Evolutionary conservation across 2,329 filamentous ascomycete genomes (phyloP).

Genomic region (Lasiodiplodia sp.): DNA sequence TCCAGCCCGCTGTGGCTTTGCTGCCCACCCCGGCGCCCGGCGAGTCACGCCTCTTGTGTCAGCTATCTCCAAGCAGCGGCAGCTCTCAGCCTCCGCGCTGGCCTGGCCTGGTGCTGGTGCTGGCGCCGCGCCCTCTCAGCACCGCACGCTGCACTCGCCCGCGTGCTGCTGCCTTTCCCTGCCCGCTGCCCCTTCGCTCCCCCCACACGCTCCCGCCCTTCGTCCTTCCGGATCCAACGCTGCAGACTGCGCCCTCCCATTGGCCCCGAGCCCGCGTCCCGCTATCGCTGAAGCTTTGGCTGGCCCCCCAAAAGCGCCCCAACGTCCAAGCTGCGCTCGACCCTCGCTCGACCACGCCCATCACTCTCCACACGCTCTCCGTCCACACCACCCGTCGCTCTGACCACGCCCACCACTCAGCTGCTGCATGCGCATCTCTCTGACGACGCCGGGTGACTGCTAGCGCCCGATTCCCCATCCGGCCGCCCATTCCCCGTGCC

Average conservation of each 20-base stretch:
- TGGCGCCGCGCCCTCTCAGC: not conserved
- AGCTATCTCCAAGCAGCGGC: slow-evolving; percentile 23
- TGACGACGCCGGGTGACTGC: slow-evolving; percentile 14
- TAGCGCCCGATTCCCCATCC: slow-evolving; percentile 19
- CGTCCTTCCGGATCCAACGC: slow-evolving; percentile 25
- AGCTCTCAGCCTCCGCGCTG: slow-evolving; percentile 23
- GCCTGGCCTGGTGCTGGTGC: not conserved
- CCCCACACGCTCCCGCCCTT: slow-evolving; percentile 27
- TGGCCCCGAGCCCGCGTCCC: slow-evolving; percentile 12
- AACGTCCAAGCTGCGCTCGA: slow-evolving; percentile 27
- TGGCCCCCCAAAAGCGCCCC: slow-evolving; percentile 26
- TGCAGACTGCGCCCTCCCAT: slow-evolving; percentile 13
- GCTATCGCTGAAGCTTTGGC: slow-evolving; percentile 28
- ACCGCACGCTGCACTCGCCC: slow-evolving; percentile 10
- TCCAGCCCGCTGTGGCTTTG: slow-evolving; percentile 24
- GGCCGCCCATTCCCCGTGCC: not conserved
- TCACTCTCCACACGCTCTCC: slow-evolving; percentile 27
- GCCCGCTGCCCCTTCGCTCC: slow-evolving; percentile 26
- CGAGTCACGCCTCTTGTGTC: slow-evolving; percentile 28
- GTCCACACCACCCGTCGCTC: slow-evolving; percentile 5
- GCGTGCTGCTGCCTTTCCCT: slow-evolving; percentile 17
- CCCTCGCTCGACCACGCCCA: slow-evolving; percentile 26
- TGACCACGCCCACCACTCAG: slow-evolving; percentile 10
- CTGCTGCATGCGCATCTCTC: slow-evolving; percentile 25
- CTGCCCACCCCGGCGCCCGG: slow-evolving; percentile 24